A percentile compares a stretch with the other conserved stretches of the same genome.
Conservation (phyloP, 1,284 basidiomycete genomes). For the Schizopora paradoxa region DNA sequence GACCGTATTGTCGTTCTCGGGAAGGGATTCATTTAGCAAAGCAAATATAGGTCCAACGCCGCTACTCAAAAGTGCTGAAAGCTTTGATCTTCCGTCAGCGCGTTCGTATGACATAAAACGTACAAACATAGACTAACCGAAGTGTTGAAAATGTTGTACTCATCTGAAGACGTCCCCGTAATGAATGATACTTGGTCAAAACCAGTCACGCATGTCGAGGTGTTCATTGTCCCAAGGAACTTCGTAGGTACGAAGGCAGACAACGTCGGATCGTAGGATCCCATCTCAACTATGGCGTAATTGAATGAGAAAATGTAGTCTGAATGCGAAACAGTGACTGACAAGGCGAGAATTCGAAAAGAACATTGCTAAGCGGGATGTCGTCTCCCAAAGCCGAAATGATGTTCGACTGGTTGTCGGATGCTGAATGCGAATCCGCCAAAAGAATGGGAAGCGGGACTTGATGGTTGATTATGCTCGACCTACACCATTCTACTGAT, state of each 20-base stretch:
- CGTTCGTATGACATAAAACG: neutral
- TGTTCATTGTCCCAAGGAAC: slow-evolving; percentile 39
- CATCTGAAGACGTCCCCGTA: slow-evolving; percentile 35
- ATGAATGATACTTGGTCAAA: slow-evolving; percentile 43
- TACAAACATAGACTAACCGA: slow-evolving; percentile 25
- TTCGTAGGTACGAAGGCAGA: slow-evolving; percentile 38
- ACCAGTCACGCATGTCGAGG: slow-evolving; percentile 37
- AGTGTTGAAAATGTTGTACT: slow-evolving; percentile 32
- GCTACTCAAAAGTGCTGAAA: slow-evolving; percentile 20
- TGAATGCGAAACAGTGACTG: neutral
- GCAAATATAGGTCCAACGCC: slow-evolving; percentile 23
- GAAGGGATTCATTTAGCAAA: slow-evolving; percentile 22
- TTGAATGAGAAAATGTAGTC: neutral
- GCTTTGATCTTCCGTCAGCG: slow-evolving; percentile 9
- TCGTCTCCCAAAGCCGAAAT: slow-evolving; percentile 10
- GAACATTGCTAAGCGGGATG: no score
- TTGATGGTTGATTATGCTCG: slow-evolving; percentile 27
- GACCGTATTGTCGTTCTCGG: slow-evolving; percentile 19
- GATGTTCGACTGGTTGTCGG: slow-evolving; percentile 25
- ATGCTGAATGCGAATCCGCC: slow-evolving; percentile 23
- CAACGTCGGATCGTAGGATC: slow-evolving; percentile 41
- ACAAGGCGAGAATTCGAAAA: neutral
- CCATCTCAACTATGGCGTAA: slow-evolving; percentile 34
- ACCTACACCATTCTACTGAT: slow-evolving; percentile 21
- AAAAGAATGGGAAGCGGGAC: slow-evolving; percentile 37